phyloP scores from a whole-genome alignment of 1,139 yeast genomes.

The Lodderomyces theae region DNA sequence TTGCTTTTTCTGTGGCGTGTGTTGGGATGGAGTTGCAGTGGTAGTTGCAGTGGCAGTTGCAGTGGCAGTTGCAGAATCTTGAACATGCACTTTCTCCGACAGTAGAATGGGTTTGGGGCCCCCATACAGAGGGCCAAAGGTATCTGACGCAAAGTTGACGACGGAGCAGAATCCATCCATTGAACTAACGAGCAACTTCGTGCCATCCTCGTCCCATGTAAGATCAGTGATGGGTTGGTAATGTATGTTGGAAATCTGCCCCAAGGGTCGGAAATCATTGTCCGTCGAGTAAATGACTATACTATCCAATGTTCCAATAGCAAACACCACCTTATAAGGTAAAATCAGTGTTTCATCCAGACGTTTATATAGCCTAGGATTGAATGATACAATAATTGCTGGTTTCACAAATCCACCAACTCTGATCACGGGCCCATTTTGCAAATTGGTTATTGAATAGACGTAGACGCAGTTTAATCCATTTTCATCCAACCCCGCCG shows the following conservation, averaged over 20 bases:
- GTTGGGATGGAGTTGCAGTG: neutral
- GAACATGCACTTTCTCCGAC: neutral
- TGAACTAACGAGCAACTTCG: constrained; percentile 70
- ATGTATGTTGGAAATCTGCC: constrained; percentile 75
- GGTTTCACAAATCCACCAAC: constrained; percentile 81
- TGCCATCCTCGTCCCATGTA: constrained; percentile 80
- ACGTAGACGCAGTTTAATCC: constrained; percentile 58
- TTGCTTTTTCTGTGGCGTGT: neutral
- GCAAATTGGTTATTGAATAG: constrained; percentile 67
- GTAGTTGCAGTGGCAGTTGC: neutral
- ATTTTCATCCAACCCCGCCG: constrained; percentile 60
- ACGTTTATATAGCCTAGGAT: constrained; percentile 54
- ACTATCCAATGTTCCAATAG: constrained; percentile 92
- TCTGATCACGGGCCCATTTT: constrained; percentile 68
- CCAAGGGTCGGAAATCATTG: constrained; percentile 56
- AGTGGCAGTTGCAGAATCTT: too few species aligned
- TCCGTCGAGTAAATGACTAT: constrained; percentile 81
- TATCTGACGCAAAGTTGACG: constrained; percentile 48
- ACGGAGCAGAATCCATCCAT: constrained; percentile 92
- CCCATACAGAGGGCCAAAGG: constrained; percentile 46
- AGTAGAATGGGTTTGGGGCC: constrained; percentile 1
- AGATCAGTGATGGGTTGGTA: constrained; percentile 86
- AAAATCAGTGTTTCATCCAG: constrained; percentile 29
- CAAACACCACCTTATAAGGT: constrained; percentile 81
- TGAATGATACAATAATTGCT: constrained; percentile 77